These are phyloP conservation scores for Penicillium herquei DNA, from an alignment of 495 filamentous ascomycete genomes.

Conservation along the genomic window DNA sequence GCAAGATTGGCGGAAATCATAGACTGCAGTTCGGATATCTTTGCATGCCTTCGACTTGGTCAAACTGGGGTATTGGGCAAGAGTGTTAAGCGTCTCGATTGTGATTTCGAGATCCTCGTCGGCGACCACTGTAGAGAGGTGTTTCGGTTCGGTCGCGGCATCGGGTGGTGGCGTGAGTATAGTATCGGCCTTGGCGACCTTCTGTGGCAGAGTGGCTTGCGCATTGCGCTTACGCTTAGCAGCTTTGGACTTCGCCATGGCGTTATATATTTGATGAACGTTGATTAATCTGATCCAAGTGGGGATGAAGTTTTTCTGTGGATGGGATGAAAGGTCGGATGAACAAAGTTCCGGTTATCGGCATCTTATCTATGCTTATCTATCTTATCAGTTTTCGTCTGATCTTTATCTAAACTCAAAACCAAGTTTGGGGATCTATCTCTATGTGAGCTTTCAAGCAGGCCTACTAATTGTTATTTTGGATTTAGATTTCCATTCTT, in stretches of 20 bases:
- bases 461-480: too few species aligned
- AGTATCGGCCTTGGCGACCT: slow-evolving; percentile 24
- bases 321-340: background rate
- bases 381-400: background rate
- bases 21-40: slow-evolving; percentile 37
- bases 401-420: background rate
- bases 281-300: background rate
- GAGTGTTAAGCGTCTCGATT: slow-evolving; percentile 35
- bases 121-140: slow-evolving; percentile 30
- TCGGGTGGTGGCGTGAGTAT: slow-evolving; percentile 33
- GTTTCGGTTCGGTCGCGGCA: slow-evolving; percentile 31
- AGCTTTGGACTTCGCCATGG: slow-evolving; percentile 36
- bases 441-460: too few species aligned
- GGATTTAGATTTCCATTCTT: too few species aligned
- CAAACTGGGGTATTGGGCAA: slow-evolving; percentile 34
- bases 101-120: slow-evolving; percentile 40
- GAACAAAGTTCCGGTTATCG: background rate
- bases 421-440: too few species aligned
- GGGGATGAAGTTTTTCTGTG: background rate
- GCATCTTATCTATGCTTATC: background rate
- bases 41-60: slow-evolving; percentile 43
- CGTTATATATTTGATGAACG: background rate
- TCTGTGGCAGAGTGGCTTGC: slow-evolving; percentile 31
- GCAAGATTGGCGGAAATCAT: slow-evolving; percentile 40
- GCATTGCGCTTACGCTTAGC: slow-evolving; percentile 41